These are phyloP conservation scores for Cladosporium sp. DNA, from an alignment of 2,329 filamentous ascomycete species.

Conservation along the genomic window DNA sequence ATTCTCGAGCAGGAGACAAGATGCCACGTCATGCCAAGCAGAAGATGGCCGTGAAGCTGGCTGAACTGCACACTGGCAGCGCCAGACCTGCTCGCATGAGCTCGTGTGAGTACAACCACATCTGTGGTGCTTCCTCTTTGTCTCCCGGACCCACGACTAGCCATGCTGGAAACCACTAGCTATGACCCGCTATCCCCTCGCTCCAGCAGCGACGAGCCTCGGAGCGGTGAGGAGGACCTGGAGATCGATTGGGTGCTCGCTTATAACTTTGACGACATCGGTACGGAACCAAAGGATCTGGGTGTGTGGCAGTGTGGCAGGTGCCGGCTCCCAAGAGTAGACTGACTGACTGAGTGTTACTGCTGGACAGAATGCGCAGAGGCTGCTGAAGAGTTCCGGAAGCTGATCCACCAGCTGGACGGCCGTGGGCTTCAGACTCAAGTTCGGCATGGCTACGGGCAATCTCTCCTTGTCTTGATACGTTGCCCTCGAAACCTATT, in stretches of 20 bases:
- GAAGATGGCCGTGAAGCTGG: not conserved
- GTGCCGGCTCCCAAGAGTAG: not conserved
- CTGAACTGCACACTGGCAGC: not conserved
- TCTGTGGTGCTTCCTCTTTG: not conserved
- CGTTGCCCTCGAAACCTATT: conserved; percentile 6
- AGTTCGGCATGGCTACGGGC: conserved; percentile 5
- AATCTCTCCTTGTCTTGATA: conserved; percentile 8
- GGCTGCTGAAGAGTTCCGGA: conserved; percentile 7
- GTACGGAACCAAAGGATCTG: conserved; percentile 4
- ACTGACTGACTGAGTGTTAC: not conserved
- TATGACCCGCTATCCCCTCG: conserved; percentile 2
- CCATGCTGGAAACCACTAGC: conserved; percentile 2
- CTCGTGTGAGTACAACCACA: not conserved
- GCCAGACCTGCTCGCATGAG: not conserved
- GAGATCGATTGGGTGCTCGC: conserved; percentile 10
- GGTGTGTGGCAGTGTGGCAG: conserved; percentile 10
- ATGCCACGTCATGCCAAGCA: conserved; percentile 11
- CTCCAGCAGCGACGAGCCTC: conserved; percentile 8
- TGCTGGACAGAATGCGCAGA: not conserved
- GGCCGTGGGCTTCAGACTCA: conserved; percentile 6
- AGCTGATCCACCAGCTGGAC: conserved; percentile 3
- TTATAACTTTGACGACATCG: conserved; percentile 9
- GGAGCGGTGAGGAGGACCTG: conserved; percentile 5
- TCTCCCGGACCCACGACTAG: not conserved
- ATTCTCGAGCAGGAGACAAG: conserved; percentile 4